Conservation (phyloP, 495 filamentous ascomycete genomes). For the Neurospora sp. region DNA sequence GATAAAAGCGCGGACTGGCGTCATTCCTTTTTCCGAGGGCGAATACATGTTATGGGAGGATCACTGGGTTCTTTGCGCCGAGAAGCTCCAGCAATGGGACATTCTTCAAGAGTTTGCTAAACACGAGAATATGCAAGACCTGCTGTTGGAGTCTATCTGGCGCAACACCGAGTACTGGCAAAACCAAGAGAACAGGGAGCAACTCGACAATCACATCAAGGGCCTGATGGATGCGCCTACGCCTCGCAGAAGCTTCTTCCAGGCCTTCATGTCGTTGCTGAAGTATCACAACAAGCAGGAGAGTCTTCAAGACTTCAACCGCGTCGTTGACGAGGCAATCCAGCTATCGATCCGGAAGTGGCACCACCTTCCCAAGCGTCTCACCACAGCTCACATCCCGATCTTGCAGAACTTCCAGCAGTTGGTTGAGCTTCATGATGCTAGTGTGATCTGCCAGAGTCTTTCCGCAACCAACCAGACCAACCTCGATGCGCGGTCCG, state of each 20-base stretch:
- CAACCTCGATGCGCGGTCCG: slow-evolving; percentile 89
- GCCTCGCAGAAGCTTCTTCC: slow-evolving; percentile 87
- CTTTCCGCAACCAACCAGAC: slow-evolving; percentile 68
- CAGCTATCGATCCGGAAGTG: slow-evolving; percentile 95
- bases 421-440: slow-evolving; percentile 96
- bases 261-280: slow-evolving; percentile 91
- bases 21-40: slow-evolving; percentile 85
- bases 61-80: slow-evolving; percentile 93
- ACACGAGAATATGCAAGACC: slow-evolving; percentile 95
- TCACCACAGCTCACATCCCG: slow-evolving; percentile 92
- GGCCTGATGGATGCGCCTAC: slow-evolving; percentile 96
- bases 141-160: slow-evolving; percentile 93
- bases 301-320: slow-evolving; percentile 65
- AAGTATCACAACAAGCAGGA: slow-evolving; percentile 88
- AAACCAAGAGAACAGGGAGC: slow-evolving; percentile 71
- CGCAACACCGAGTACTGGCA: slow-evolving; percentile 89
- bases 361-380: slow-evolving; percentile 87
- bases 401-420: slow-evolving; percentile 96
- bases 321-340: slow-evolving; percentile 89
- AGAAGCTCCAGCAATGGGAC: slow-evolving; percentile 99
- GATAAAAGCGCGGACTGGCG: slow-evolving; percentile 89
- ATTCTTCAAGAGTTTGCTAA: slow-evolving; percentile 96
- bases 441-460: slow-evolving; percentile 87
- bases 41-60: slow-evolving; percentile 99
- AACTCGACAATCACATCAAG: slow-evolving; percentile 83